phyloP scores from a whole-genome alignment of 2,329 filamentous ascomycete species.

The Botrytis deweyae region DNA sequence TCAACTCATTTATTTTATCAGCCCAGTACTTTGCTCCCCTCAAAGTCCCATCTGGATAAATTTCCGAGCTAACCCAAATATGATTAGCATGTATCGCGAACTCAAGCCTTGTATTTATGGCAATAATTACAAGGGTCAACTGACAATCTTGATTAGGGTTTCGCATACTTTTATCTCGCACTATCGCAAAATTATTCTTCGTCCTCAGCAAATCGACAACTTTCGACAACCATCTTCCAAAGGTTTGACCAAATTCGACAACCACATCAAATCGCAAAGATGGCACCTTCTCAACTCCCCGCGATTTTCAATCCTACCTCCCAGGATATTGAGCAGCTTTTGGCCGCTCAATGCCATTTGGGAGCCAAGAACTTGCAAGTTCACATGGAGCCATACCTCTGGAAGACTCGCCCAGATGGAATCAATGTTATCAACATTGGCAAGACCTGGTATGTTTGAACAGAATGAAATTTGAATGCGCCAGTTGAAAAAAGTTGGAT shows the following conservation, averaged over 20 bases:
- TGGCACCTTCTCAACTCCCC: conserved; percentile 94
- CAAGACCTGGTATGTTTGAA: conserved; percentile 86
- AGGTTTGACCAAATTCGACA: conserved; percentile 37
- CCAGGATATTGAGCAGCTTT: conserved; percentile 99
- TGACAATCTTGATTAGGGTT: conserved; percentile 24
- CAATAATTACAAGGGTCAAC: background rate
- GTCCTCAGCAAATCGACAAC: conserved; percentile 31
- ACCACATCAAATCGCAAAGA: conserved; percentile 63
- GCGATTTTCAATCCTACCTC: conserved; percentile 92
- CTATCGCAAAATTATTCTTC: conserved; percentile 21
- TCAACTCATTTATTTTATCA: background rate
- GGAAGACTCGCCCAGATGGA: conserved; percentile 98
- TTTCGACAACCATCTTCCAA: conserved; percentile 21
- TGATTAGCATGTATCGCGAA: conserved; percentile 29
- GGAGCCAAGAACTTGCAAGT: conserved; percentile 99
- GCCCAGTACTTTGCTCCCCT: conserved; percentile 12
- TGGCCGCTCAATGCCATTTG: conserved; percentile 93
- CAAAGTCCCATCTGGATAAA: conserved; percentile 22
- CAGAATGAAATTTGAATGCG: background rate
- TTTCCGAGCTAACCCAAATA: conserved; percentile 31
- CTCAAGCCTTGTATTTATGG: background rate
- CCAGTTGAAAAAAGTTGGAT: conserved; percentile 92
- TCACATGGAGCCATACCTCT: conserved; percentile 99
- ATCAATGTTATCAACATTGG: conserved; percentile 99
- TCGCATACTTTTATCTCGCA: conserved; percentile 21